These are phyloP conservation scores for Hypoxylon sp. DNA, from an alignment of 2,329 filamentous ascomycete species.

Conservation along the genomic window DNA sequence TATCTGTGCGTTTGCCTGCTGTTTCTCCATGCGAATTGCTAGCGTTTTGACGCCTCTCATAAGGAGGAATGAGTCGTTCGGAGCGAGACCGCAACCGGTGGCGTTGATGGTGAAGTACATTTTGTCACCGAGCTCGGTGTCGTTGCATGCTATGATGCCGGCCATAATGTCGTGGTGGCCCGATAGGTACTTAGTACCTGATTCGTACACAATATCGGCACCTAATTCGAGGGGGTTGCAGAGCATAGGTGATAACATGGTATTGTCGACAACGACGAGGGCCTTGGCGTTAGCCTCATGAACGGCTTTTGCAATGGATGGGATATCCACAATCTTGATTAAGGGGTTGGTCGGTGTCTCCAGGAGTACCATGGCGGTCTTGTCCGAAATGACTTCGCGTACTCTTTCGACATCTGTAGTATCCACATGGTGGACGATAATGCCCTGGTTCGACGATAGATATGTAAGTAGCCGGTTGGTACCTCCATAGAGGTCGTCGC, in stretches of 20 bases:
- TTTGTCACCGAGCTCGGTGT: conserved; percentile 83
- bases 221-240: conserved; percentile 94
- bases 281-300: conserved; percentile 84
- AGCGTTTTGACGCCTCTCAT: conserved; percentile 97
- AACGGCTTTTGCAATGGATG: conserved; percentile 80
- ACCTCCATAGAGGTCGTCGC: conserved; percentile 96
- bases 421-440: conserved; percentile 96
- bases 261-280: conserved; percentile 95
- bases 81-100: conserved; percentile 92
- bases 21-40: conserved; percentile 98
- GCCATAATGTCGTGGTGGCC: conserved; percentile 99
- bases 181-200: conserved; percentile 96
- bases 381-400: conserved; percentile 76
- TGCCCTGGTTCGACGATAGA: conserved; percentile 88
- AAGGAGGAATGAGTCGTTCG: conserved; percentile 95
- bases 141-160: conserved; percentile 93
- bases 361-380: conserved; percentile 95
- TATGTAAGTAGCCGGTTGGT: conserved; percentile 95
- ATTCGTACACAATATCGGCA: conserved; percentile 97
- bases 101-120: conserved; percentile 98
- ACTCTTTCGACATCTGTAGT: conserved; percentile 85
- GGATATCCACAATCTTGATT: conserved; percentile 97
- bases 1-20: conserved; percentile 90
- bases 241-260: conserved; percentile 97
- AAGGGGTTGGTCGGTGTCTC: conserved; percentile 98